Conservation (phyloP, 108 stramenopile species). For the Fragilaria crotonensis region DNA sequence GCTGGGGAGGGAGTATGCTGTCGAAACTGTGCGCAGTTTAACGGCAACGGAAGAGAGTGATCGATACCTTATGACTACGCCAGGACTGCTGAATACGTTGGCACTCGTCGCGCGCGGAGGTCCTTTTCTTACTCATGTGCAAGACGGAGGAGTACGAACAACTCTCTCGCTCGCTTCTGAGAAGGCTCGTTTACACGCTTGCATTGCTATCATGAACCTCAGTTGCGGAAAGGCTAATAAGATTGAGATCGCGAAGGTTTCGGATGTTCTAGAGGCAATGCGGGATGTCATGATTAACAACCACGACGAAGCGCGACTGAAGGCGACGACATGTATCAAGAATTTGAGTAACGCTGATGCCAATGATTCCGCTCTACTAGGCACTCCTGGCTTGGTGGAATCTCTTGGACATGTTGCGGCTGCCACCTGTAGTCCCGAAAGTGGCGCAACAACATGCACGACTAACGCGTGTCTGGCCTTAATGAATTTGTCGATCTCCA, state of each 20-base stretch:
- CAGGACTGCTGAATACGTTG: slow-evolving; percentile 63
- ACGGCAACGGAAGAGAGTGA: slow-evolving; percentile 88
- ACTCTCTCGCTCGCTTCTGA: slow-evolving; percentile 61
- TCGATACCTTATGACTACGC: slow-evolving; percentile 66
- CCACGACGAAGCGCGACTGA: slow-evolving; percentile 75
- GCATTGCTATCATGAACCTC: slow-evolving; percentile 89
- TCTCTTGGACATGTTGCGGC: slow-evolving; percentile 74
- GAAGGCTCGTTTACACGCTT: slow-evolving; percentile 81
- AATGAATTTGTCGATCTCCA: slow-evolving; percentile 85
- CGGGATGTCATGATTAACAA: slow-evolving; percentile 76
- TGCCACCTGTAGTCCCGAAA: slow-evolving; percentile 53
- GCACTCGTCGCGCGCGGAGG: slow-evolving; percentile 78
- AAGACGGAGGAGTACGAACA: slow-evolving; percentile 16
- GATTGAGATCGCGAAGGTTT: slow-evolving; percentile 74
- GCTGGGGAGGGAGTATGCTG: slow-evolving; percentile 83
- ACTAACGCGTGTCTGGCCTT: slow-evolving; percentile 84
- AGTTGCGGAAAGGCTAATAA: slow-evolving; percentile 88
- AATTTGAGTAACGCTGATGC: slow-evolving; percentile 86
- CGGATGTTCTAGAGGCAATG: slow-evolving; percentile 77
- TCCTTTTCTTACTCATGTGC: slow-evolving; percentile 52
- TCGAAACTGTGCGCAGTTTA: slow-evolving; percentile 79
- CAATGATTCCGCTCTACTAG: slow-evolving; percentile 77
- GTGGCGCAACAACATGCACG: slow-evolving; percentile 75
- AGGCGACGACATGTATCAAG: slow-evolving; percentile 88
- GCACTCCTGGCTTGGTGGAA: slow-evolving; percentile 73